Conservation (phyloP, 116 monocot genomes). For the Thalassia testudinum region DNA sequence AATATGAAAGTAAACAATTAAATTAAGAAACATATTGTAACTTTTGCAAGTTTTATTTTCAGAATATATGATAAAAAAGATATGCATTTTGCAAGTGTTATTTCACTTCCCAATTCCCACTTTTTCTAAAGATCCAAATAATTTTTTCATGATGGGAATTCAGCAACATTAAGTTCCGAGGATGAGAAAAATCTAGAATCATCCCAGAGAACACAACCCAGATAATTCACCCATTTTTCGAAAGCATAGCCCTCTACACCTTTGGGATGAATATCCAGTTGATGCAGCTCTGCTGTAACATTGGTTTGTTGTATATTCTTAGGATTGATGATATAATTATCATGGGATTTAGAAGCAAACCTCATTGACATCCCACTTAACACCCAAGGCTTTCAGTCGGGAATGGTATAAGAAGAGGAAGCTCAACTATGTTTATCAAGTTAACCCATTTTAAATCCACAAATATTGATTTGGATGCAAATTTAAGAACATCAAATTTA, state of each 20-base stretch:
- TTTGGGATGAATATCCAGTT: neutral
- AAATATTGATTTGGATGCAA: neutral
- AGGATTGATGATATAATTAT: neutral
- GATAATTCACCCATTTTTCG: neutral
- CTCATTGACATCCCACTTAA: too few species aligned
- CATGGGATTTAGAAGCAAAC: too few species aligned
- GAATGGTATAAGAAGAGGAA: neutral
- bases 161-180: neutral
- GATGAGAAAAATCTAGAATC: neutral
- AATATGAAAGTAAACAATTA: too few species aligned
- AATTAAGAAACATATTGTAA: too few species aligned
- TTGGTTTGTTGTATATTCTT: neutral
- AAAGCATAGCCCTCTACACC: neutral
- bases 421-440: too few species aligned
- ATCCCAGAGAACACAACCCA: neutral
- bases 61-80: neutral
- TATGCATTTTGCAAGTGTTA: neutral
- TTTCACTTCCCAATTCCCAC: neutral
- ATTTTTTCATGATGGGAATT: neutral
- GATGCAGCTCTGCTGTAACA: neutral
- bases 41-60: too few species aligned
- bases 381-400: neutral
- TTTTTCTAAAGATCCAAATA: neutral
- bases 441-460: neutral
- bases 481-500: neutral